Evolutionary conservation across 257 asterid genomes (phyloP), one percentile per base, ranked within the genome.

Genomic region (Prunella vulgaris): DNA sequence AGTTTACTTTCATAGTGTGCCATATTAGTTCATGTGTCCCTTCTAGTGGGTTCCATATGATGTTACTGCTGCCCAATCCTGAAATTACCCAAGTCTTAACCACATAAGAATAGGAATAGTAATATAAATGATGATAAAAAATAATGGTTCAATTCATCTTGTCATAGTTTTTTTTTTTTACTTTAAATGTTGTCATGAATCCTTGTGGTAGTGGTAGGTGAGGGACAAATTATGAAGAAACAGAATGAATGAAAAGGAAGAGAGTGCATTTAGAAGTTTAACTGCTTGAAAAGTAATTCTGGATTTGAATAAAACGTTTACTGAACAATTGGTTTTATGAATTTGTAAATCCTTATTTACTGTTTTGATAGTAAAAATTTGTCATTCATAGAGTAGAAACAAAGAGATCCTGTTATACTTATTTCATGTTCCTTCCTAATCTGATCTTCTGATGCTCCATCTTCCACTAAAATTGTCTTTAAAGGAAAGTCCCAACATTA

Each of bases 381-480:
- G 17, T 53, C 9, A 33, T 51, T 33, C 37, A 20, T 51, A 68
- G 60, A 68, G 71, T 25, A 20, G 35, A 54, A 54, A 52, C 60
- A 70, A 10, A 27, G 33, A 20, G 53, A 14, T 35, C 25, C 20
- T 40, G 40, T 64, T 32, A 25, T 35, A 49, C 46, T 7, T 22
- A 32, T 8, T 54, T 64, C 40, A 10, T 70, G 59, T 60, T 48
- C 72, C 12, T 44, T 54, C 49, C 24, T 48, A 14, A 54, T 70
- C 59, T 49, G 27, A 10, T 33, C 0, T 37, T 65, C 56, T 64
- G 66, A 53, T 51, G 66, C 17, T 56, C 68, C 62, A 56, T 69
- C 30, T 66, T 58, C 44, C 33, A 48, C 37, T 40, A 32, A 42
- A 49, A n/a, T 65, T 22, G 49, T 48, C 28, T 51, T 44, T 38